Percentiles rank a stretch among this genome's conserved stretches.
Evolutionary conservation across 169 alveolate genomes (phyloP).

Genomic region (Eimeria mitis): DNA sequence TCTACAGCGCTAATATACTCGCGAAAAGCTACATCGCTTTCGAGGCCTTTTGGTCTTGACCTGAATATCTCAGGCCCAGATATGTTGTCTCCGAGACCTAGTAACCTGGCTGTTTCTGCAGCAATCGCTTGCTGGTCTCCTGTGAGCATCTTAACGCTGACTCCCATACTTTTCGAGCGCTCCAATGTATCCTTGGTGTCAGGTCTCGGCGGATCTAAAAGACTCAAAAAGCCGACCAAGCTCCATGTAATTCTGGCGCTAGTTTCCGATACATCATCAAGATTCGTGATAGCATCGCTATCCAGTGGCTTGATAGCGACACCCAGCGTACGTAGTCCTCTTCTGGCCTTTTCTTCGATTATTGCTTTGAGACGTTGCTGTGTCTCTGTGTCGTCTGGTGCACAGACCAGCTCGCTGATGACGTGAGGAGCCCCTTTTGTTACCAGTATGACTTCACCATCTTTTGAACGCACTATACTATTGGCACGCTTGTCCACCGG

Average conservation of each 20-base stretch:
- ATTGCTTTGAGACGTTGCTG: slow-evolving; percentile 75
- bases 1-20: slow-evolving; percentile 80
- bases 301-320: slow-evolving; percentile 72
- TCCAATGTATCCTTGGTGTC: slow-evolving; percentile 87
- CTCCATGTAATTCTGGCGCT: slow-evolving; percentile 75
- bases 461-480: slow-evolving; percentile 80
- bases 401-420: slow-evolving; percentile 83
- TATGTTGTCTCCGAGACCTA: slow-evolving; percentile 85
- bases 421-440: slow-evolving; percentile 87
- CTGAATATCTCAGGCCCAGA: slow-evolving; percentile 83
- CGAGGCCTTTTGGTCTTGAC: slow-evolving; percentile 56
- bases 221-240: slow-evolving; percentile 83
- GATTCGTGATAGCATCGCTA: slow-evolving; percentile 33
- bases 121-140: slow-evolving; percentile 92
- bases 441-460: slow-evolving; percentile 71
- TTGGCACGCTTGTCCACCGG: slow-evolving; percentile 86
- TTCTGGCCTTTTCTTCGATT: slow-evolving; percentile 73
- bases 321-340: slow-evolving; percentile 83
- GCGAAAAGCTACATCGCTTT: slow-evolving; percentile 70
- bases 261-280: slow-evolving; percentile 38
- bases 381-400: slow-evolving; percentile 39
- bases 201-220: slow-evolving; percentile 86
- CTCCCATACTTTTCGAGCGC: slow-evolving; percentile 87
- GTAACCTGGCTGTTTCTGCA: slow-evolving; percentile 88
- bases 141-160: slow-evolving; percentile 95